Conservation (phyloP, 352 stramenopile species). For the Globisporangium lucens region DNA sequence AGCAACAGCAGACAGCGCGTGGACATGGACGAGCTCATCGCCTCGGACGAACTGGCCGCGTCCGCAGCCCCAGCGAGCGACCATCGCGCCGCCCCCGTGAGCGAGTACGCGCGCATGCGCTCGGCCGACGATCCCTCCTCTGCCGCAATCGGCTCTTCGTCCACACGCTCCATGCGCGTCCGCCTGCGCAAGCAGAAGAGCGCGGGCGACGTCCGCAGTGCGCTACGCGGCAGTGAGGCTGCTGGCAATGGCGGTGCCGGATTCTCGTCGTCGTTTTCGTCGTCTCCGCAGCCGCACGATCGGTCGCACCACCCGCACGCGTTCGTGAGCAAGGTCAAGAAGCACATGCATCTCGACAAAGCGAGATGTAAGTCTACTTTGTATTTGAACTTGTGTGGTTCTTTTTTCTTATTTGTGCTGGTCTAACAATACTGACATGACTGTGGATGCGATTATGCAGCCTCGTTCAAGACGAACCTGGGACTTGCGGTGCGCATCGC, state of each 20-base stretch:
- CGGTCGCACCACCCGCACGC: background rate
- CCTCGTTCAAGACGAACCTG: conserved; percentile 38
- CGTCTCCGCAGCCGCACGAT: background rate
- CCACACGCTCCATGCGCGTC: conserved; percentile 9
- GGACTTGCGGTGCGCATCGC: conserved; percentile 43
- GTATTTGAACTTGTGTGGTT: background rate
- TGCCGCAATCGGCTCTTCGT: background rate
- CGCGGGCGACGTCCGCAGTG: background rate
- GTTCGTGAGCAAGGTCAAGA: conserved; percentile 34
- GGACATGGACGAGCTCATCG: conserved; percentile 2
- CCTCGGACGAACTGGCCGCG: too few species aligned
- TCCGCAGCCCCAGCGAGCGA: background rate
- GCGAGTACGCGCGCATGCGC: conserved; percentile 3
- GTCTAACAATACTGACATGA: background rate
- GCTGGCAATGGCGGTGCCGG: too few species aligned
- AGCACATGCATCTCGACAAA: conserved; percentile 28
- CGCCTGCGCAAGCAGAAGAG: conserved; percentile 10
- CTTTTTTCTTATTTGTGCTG: conserved; percentile 6
- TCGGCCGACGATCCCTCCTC: background rate
- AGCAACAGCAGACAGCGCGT: background rate
- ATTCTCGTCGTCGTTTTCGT: background rate
- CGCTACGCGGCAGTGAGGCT: background rate
- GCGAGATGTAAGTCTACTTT: conserved; percentile 21
- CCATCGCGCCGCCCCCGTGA: background rate
- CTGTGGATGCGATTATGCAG: conserved; percentile 9